Conservation (phyloP, 352 stramenopile genomes). For the Phytophthora palmivora region DNA sequence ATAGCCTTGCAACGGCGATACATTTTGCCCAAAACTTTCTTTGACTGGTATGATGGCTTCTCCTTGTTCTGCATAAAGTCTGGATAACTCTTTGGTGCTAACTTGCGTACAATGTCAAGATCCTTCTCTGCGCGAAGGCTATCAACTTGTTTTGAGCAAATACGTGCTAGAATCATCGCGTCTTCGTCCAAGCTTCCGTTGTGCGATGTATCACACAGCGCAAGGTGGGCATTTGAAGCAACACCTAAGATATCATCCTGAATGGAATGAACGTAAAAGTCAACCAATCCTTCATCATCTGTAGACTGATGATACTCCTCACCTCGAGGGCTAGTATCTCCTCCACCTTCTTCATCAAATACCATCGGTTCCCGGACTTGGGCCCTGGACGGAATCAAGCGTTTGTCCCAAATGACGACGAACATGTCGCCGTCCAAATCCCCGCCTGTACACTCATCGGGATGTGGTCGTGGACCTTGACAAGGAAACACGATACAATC, state of each 20-base stretch:
- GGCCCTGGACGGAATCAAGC: conserved; percentile 58
- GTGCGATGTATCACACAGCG: conserved; percentile 56
- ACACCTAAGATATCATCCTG: conserved; percentile 77
- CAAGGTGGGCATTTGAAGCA: conserved; percentile 82
- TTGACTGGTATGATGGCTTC: conserved; percentile 69
- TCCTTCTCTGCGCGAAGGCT: conserved; percentile 66
- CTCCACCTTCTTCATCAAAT: conserved; percentile 40
- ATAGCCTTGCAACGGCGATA: conserved; percentile 71
- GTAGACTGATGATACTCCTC: conserved; percentile 40
- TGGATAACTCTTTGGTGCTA: conserved; percentile 66
- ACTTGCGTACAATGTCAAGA: conserved; percentile 54
- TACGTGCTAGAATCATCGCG: conserved; percentile 62
- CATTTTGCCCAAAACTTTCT: conserved; percentile 78
- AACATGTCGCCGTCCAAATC: conserved; percentile 87
- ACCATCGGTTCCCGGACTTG: conserved; percentile 58
- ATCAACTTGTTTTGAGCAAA: conserved; percentile 81
- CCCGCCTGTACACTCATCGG: conserved; percentile 81
- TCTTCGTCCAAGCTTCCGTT: conserved; percentile 56
- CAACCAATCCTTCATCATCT: conserved; percentile 57
- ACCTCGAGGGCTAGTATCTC: conserved; percentile 16
- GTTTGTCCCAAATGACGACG: conserved; percentile 84
- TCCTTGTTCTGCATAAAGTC: conserved; percentile 86
- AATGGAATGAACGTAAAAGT: conserved; percentile 82
- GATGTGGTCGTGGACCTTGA: conserved; percentile 68
- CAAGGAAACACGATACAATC: conserved; percentile 85